Percentiles rank a stretch among this genome's conserved stretches.
Evolutionary conservation across 2,329 filamentous ascomycete species (phyloP).

Genomic region (Aspergillus thermomutatus): DNA sequence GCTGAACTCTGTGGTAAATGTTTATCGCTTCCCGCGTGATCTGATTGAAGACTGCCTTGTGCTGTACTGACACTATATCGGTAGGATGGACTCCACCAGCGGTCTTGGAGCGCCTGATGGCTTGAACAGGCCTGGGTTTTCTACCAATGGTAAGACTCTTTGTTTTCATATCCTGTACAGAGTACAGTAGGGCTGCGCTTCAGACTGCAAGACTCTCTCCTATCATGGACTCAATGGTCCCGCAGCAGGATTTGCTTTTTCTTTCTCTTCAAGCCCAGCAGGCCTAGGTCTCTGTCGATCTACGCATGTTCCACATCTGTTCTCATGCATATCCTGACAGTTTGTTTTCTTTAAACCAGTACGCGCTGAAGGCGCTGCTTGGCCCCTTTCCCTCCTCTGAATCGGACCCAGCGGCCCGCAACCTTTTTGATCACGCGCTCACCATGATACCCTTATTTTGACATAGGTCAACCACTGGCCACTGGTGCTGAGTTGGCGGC

Average conservation of each 20-base stretch:
- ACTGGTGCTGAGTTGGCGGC: constrained; percentile 29
- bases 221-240: background rate
- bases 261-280: background rate
- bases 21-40: background rate
- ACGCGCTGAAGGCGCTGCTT: background rate
- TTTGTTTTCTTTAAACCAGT: background rate
- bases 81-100: background rate
- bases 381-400: constrained; percentile 4
- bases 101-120: background rate
- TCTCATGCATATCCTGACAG: constrained; percentile 2
- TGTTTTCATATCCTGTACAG: background rate
- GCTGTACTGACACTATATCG: background rate
- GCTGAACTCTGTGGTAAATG: constrained; percentile 4
- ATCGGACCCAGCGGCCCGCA: constrained; percentile 21
- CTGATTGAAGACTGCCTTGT: background rate
- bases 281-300: background rate
- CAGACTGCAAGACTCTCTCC: background rate
- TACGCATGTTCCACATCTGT: background rate
- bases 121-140: background rate
- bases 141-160: background rate
- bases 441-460: constrained; percentile 19
- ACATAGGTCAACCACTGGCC: constrained; percentile 18
- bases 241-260: background rate
- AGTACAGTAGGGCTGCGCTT: background rate
- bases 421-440: constrained; percentile 33